Percentiles rank a stretch among this genome's conserved stretches.
These are phyloP conservation scores for Phytophthora sojae DNA, from an alignment of 352 stramenopile genomes.

Conservation along the genomic window DNA sequence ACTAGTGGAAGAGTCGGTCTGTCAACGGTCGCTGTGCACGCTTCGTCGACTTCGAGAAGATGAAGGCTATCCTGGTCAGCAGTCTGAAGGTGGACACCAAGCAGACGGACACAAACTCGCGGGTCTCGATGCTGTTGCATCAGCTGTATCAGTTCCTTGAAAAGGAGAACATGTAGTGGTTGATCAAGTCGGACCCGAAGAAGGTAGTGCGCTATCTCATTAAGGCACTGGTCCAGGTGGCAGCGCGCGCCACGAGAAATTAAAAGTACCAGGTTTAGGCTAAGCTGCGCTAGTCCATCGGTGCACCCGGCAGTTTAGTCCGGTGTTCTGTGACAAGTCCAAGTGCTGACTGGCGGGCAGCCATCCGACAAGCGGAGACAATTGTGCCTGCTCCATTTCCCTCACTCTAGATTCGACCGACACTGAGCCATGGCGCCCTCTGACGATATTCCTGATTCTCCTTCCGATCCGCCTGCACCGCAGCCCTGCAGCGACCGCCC, in stretches of 20 bases:
- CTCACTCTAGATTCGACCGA: neutral
- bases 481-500: neutral
- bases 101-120: neutral
- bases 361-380: neutral
- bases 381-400: neutral
- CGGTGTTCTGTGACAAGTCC: neutral
- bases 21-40: no score
- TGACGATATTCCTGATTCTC: neutral
- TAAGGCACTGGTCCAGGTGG: neutral
- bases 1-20: no score
- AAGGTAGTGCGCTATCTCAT: constrained; percentile 5
- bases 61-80: neutral
- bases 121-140: constrained; percentile 5
- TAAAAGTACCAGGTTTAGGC: neutral
- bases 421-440: neutral
- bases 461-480: neutral
- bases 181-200: constrained; percentile 8
- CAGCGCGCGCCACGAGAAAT: neutral
- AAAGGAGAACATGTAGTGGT: constrained; percentile 22
- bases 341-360: neutral
- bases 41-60: neutral
- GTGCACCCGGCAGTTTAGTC: neutral
- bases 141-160: constrained; percentile 10
- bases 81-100: neutral
- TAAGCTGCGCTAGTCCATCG: neutral